Conservation (phyloP, 352 stramenopile genomes). For the Halophytophthora batemanensis region DNA sequence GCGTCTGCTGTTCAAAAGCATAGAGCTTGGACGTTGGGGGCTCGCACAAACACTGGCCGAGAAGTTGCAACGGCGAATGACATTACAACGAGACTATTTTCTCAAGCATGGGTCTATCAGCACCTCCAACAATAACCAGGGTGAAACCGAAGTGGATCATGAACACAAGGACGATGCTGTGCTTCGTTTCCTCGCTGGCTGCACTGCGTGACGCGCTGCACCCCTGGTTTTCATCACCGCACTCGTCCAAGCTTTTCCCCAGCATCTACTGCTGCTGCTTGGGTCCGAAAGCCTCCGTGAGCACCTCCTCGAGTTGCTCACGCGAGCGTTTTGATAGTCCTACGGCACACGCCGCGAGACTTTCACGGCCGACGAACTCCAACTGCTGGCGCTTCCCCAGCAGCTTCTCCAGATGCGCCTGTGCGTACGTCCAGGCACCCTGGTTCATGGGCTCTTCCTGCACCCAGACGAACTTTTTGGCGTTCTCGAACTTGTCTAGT, state of each 20-base stretch:
- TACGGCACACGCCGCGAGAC: slow-evolving; percentile 65
- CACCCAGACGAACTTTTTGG: slow-evolving; percentile 71
- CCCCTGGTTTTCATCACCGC: too few species aligned
- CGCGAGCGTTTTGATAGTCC: slow-evolving; percentile 70
- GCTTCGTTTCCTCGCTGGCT: neutral
- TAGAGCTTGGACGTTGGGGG: slow-evolving; percentile 20
- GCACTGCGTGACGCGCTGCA: neutral
- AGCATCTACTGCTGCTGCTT: slow-evolving; percentile 2
- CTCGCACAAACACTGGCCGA: slow-evolving; percentile 24
- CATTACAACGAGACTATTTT: slow-evolving; percentile 6
- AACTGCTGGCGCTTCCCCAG: slow-evolving; percentile 51
- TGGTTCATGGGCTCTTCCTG: slow-evolving; percentile 85
- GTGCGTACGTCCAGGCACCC: slow-evolving; percentile 68
- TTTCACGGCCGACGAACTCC: slow-evolving; percentile 73
- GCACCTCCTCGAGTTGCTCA: slow-evolving; percentile 61
- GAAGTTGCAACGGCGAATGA: slow-evolving; percentile 10
- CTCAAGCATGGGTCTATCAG: too few species aligned
- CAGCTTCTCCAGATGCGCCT: slow-evolving; percentile 72
- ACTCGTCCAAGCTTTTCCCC: too few species aligned
- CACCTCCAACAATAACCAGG: too few species aligned
- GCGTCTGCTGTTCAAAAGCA: slow-evolving; percentile 22
- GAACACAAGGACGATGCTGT: neutral
- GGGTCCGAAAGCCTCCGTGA: slow-evolving; percentile 55
- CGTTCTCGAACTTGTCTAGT: slow-evolving; percentile 54
- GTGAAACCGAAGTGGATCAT: too few species aligned